Conservation (phyloP, 2,329 filamentous ascomycete genomes). For the Pyrenophora seminiperda region DNA sequence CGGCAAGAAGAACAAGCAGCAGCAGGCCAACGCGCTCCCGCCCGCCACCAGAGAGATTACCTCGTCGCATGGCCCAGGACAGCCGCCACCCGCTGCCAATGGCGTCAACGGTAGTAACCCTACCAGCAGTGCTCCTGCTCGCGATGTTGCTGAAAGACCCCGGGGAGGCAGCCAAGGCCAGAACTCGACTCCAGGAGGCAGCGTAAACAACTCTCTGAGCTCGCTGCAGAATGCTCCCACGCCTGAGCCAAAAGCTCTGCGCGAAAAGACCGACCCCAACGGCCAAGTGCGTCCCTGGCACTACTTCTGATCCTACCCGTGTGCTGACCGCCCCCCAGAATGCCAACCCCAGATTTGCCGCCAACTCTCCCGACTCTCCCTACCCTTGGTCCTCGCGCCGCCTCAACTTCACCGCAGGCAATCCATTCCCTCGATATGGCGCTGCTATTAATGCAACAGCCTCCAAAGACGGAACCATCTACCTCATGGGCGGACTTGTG, state of each 20-base stretch:
- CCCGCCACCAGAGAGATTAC: slow-evolving; percentile 62
- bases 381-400: slow-evolving; percentile 96
- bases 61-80: slow-evolving; percentile 60
- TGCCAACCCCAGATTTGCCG: slow-evolving; percentile 41
- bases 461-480: slow-evolving; percentile 96
- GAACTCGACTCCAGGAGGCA: slow-evolving; percentile 76
- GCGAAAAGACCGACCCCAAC: slow-evolving; percentile 62
- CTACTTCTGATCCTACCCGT: not conserved
- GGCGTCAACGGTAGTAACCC: slow-evolving; percentile 49
- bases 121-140: too few species aligned
- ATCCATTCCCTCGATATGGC: slow-evolving; percentile 95
- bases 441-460: slow-evolving; percentile 91
- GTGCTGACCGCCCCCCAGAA: slow-evolving; percentile 30
- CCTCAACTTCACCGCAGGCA: slow-evolving; percentile 83
- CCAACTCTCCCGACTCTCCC: slow-evolving; percentile 70
- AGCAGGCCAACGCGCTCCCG: slow-evolving; percentile 52
- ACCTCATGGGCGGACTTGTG: slow-evolving; percentile 95
- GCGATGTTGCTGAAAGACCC: slow-evolving; percentile 39
- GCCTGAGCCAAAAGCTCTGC: slow-evolving; percentile 65
- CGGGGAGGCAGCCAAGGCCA: slow-evolving; percentile 29
- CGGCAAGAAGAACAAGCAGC: slow-evolving; percentile 54
- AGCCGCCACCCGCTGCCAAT: slow-evolving; percentile 50
- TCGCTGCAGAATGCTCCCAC: slow-evolving; percentile 65
- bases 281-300: slow-evolving; percentile 55
- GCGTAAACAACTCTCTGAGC: slow-evolving; percentile 68